Conservation (phyloP, 129 eudicot genomes). For the Dittrichia graveolens region DNA sequence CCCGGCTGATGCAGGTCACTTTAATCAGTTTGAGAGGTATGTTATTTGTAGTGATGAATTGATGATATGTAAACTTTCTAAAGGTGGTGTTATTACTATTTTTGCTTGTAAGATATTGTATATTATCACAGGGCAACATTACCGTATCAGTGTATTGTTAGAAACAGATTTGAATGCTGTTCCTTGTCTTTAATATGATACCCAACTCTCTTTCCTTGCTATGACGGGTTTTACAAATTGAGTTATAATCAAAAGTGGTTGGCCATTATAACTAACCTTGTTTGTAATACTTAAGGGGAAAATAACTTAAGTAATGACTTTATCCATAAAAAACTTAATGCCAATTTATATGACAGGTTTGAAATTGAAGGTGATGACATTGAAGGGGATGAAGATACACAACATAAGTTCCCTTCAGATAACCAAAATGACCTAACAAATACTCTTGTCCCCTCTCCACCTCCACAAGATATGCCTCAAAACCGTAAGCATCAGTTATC, state of each 20-base stretch:
- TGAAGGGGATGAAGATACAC: slow-evolving; percentile 69
- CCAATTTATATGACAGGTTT: slow-evolving; percentile 49
- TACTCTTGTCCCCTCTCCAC: slow-evolving; percentile 65
- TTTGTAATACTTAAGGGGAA: background rate
- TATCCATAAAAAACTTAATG: background rate
- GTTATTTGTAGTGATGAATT: background rate
- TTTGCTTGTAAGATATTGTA: slow-evolving; percentile 2
- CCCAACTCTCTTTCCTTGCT: background rate
- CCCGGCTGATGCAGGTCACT: slow-evolving; percentile 51
- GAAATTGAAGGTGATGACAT: slow-evolving; percentile 83
- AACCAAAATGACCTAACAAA: slow-evolving; percentile 55
- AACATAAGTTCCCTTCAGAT: slow-evolving; percentile 38
- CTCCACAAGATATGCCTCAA: slow-evolving; percentile 47
- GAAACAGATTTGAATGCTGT: background rate
- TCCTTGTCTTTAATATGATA: background rate
- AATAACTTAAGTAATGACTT: too few species aligned
- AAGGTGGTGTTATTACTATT: slow-evolving; percentile 9
- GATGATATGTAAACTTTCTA: slow-evolving; percentile 1
- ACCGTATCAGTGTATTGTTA: slow-evolving; percentile 4
- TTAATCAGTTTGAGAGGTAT: slow-evolving; percentile 83
- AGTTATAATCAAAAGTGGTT: background rate
- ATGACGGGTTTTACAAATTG: background rate
- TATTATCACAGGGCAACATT: background rate
- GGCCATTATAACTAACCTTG: background rate
- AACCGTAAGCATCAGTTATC: slow-evolving; percentile 46